Percentiles rank a stretch among this genome's conserved stretches.
These are phyloP conservation scores for Carex arenaria DNA, from an alignment of 202 grass and related monocot species.

Conservation along the genomic window DNA sequence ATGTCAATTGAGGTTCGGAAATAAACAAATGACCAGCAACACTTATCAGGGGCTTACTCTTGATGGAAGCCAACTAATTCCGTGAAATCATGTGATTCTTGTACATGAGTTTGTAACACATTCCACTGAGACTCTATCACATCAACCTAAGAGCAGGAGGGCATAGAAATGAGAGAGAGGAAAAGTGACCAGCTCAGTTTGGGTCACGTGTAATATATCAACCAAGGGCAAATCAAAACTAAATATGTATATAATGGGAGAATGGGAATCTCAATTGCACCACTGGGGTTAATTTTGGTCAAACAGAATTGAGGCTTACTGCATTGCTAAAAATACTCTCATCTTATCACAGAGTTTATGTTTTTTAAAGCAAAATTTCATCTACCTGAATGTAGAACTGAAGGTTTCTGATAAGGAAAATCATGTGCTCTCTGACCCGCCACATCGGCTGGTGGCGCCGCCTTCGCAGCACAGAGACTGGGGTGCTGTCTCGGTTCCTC, in stretches of 20 bases:
- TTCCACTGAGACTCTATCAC: conserved; percentile 99
- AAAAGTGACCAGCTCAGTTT: neutral
- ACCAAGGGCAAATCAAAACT: neutral
- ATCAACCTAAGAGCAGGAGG: conserved; percentile 62
- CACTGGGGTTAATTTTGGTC: neutral
- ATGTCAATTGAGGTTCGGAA: neutral
- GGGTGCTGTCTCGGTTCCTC: conserved; percentile 63
- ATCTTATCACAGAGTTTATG: neutral
- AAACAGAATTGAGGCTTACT: neutral
- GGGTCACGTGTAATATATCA: neutral
- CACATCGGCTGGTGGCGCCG: conserved; percentile 79
- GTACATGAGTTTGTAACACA: conserved; percentile 81
- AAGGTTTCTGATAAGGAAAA: conserved; percentile 96
- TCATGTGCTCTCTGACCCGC: conserved; percentile 97
- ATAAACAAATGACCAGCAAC: neutral
- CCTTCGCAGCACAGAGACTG: conserved; percentile 43
- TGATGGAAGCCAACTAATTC: conserved; percentile 97
- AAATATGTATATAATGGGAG: neutral
- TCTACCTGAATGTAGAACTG: conserved; percentile 98
- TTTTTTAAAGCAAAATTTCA: neutral
- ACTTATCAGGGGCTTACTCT: conserved; percentile 52
- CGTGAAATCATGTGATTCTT: conserved; percentile 98
- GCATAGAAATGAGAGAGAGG: conserved; percentile 7
- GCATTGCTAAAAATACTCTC: neutral
- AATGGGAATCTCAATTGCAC: neutral